Evolutionary conservation across 345 rosid genomes (phyloP), one percentile per base, ranked within the genome.

Genomic region (Hibiscus mutabilis): DNA sequence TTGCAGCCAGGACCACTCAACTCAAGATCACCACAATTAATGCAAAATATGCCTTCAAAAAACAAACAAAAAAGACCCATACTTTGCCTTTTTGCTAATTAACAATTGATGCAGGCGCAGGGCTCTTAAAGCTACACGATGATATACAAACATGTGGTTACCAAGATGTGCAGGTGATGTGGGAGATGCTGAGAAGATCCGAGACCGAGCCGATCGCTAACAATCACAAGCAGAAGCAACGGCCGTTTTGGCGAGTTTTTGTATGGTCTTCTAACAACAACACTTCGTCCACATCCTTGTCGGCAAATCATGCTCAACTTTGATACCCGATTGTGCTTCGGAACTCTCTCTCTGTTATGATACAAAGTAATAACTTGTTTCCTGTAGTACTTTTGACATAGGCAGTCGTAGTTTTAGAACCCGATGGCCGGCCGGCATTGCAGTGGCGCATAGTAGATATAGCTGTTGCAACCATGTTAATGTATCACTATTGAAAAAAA

Each of bases 81-180:
- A 53, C 11, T 53, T 18, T 53, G 10, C 3, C 15, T 51, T 18
- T 53, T 53, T 53, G 19, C 24, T 53, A 5, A 53, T 18, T 18
- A 18, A 5, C 1, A 8, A 2, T 7, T 15, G 21, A 27, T 31
- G 67, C 81, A 84, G 89, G 88, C 65, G 79, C 57, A 16, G 87
- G 88, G 37, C 81, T 86, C 33, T 76, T 88, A 82, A 86, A 83
- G 75, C 93, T 88, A 12, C 90, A 79, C 52, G 82, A 84, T 63
- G 93, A 86, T 74, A 82, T 88, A 60, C 88, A 86, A 64, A 86
- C 81, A 55, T 88, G 90, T 64, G 93, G 83, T 64, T 86, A 88
- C 57, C 81, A 86, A 67, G 93, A 88, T 69, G 86, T 88, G 72
- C 88, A 86, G 63, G 89, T 88, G 64, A 88, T 88, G 92, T 88